phyloP scores from a whole-genome alignment of 2,329 filamentous ascomycete species.

The Hymenoscyphus fraxineus region DNA sequence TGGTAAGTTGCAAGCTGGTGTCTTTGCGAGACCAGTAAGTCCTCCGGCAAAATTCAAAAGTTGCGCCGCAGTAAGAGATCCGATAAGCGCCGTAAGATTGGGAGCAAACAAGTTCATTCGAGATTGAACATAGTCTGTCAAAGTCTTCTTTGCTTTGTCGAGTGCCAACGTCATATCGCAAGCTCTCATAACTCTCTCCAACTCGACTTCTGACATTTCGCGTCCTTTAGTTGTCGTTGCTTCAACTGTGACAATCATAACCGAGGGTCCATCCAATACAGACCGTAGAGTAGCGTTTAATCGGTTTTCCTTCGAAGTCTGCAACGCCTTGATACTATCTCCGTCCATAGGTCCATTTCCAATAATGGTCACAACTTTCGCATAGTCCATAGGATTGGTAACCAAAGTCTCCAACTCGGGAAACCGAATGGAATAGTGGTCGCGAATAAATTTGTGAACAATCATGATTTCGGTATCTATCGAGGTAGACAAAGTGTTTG shows the following conservation, averaged over 20 bases:
- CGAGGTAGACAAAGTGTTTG: conserved; percentile 83
- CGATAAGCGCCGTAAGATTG: conserved; percentile 85
- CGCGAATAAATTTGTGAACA: conserved; percentile 93
- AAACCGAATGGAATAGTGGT: conserved; percentile 92
- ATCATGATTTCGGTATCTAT: conserved; percentile 91
- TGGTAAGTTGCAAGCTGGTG: conserved; percentile 87
- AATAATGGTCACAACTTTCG: conserved; percentile 89
- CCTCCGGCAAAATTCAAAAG: conserved; percentile 94
- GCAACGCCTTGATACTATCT: conserved; percentile 74
- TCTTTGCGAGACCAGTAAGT: conserved; percentile 82
- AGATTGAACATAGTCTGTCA: conserved; percentile 93
- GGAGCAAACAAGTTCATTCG: conserved; percentile 96
- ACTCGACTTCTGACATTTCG: conserved; percentile 69
- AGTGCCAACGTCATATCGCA: conserved; percentile 87
- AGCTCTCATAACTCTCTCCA: conserved; percentile 69
- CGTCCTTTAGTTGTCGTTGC: conserved; percentile 84
- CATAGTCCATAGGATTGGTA: conserved; percentile 89
- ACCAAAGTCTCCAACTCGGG: conserved; percentile 89
- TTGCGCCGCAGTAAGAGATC: conserved; percentile 89
- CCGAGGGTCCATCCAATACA: conserved; percentile 79
- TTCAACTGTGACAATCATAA: conserved; percentile 96
- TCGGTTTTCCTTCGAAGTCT: conserved; percentile 73
- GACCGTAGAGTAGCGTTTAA: conserved; percentile 71
- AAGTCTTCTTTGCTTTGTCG: conserved; percentile 77
- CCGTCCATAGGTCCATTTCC: conserved; percentile 85